Conservation (phyloP, 2,329 filamentous ascomycete species). For the Chaetoscypha palmicola region DNA sequence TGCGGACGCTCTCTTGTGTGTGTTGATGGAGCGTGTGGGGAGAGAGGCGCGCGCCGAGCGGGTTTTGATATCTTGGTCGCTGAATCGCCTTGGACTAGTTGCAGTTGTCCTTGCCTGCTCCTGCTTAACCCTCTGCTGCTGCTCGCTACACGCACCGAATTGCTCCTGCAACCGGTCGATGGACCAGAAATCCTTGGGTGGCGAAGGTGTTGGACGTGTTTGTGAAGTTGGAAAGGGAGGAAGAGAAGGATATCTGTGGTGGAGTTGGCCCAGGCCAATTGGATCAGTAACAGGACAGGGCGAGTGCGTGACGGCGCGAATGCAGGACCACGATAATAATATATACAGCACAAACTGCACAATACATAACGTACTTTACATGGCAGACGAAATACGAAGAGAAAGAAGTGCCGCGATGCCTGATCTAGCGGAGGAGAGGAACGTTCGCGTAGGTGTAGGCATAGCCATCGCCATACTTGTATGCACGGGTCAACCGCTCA, state of each 20-base stretch:
- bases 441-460: too few relatives aligned
- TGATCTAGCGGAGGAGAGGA: too few relatives aligned
- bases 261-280: background rate
- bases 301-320: too few relatives aligned
- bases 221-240: background rate
- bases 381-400: too few relatives aligned
- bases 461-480: too few relatives aligned
- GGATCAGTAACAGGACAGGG: background rate
- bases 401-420: too few relatives aligned
- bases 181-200: conserved; percentile 1
- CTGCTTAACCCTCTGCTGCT: conserved; percentile 4
- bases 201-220: background rate
- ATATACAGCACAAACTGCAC: too few relatives aligned
- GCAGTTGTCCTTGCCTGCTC: background rate
- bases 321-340: too few relatives aligned
- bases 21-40: conserved; percentile 4
- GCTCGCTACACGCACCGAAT: conserved; percentile 1
- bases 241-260: background rate
- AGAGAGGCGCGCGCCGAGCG: conserved; percentile 16
- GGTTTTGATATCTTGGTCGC: conserved; percentile 21
- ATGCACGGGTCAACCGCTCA: too few relatives aligned
- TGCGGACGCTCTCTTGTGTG: conserved; percentile 13
- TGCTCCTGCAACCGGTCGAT: conserved; percentile 4
- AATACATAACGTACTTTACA: too few relatives aligned
- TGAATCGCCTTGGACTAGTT: conserved; percentile 7